Conservation (phyloP, 192 early-diverging fungal species). For the Coemansia sp. region DNA sequence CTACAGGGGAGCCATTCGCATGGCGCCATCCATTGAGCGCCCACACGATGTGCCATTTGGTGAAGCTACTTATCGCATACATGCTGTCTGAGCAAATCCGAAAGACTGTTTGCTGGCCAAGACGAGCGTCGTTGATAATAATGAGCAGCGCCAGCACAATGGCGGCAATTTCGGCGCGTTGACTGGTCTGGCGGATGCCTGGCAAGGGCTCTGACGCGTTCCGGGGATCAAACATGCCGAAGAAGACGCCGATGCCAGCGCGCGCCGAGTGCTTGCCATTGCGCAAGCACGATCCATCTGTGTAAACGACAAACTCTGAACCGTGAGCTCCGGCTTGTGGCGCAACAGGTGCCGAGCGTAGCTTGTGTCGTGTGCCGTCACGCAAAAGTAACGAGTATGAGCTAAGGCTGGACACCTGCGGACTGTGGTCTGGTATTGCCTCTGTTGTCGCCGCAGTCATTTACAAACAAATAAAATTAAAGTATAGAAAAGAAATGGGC, state of each 20-base stretch:
- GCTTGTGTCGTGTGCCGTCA: background rate
- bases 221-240: slow-evolving; percentile 47
- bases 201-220: slow-evolving; percentile 53
- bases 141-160: slow-evolving; percentile 16
- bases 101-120: background rate
- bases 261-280: slow-evolving; percentile 55
- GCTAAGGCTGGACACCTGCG: background rate
- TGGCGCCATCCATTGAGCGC: slow-evolving; percentile 15
- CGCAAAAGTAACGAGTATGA: slow-evolving; percentile 7
- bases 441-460: too few species aligned
- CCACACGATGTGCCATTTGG: slow-evolving; percentile 18
- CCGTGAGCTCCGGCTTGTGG: background rate
- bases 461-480: too few species aligned
- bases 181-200: slow-evolving; percentile 10
- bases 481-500: too few species aligned
- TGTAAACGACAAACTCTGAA: slow-evolving; percentile 36
- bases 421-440: too few species aligned
- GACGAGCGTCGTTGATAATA: background rate
- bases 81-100: slow-evolving; percentile 17
- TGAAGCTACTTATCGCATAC: slow-evolving; percentile 15
- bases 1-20: background rate
- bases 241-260: slow-evolving; percentile 62
- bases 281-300: slow-evolving; percentile 56
- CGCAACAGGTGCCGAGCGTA: slow-evolving; percentile 4
- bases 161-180: slow-evolving; percentile 33